A percentile compares a stretch with the other conserved stretches of the same genome.
These are phyloP conservation scores for Santalum album DNA, from an alignment of 164 flowering plant species.

Conservation along the genomic window DNA sequence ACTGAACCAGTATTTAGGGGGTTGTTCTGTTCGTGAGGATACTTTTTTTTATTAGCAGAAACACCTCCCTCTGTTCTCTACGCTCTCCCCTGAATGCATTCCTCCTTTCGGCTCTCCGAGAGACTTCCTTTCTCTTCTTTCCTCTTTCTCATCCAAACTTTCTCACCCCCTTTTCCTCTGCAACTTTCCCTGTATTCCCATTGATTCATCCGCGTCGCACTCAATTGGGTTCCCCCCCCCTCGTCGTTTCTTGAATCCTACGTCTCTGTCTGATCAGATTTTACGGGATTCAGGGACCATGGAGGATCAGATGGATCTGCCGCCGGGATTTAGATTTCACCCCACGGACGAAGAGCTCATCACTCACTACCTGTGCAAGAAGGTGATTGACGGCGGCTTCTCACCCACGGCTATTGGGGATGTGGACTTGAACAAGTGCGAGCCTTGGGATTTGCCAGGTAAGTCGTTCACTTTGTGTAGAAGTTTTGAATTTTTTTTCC, in stretches of 20 bases:
- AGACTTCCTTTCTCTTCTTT: constrained; percentile 16
- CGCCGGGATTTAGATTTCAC: constrained; percentile 88
- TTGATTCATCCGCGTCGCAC: no score
- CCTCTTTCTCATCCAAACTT: constrained; percentile 2
- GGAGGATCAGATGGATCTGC: constrained; percentile 64
- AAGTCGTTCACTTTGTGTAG: constrained; percentile 10
- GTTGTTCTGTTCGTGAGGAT: constrained; percentile 14
- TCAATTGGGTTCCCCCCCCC: no score
- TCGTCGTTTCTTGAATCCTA: no score
- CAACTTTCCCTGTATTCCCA: no score
- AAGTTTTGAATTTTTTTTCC: no score
- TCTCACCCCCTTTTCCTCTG: background rate
- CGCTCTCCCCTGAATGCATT: background rate
- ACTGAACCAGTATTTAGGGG: constrained; percentile 40
- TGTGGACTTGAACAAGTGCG: constrained; percentile 88
- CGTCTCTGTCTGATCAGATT: no score
- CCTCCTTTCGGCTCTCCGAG: constrained; percentile 10
- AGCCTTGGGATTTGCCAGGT: constrained; percentile 97
- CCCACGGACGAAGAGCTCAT: constrained; percentile 96
- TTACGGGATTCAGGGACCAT: constrained; percentile 17
- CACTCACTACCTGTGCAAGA: constrained; percentile 60
- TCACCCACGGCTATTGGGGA: constrained; percentile 69
- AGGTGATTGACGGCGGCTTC: constrained; percentile 47
- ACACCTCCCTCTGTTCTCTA: background rate
- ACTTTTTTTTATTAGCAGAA: constrained; percentile 20